phyloP scores from a whole-genome alignment of 2,329 filamentous ascomycete genomes.

The Atkinsonella hypoxylon region DNA sequence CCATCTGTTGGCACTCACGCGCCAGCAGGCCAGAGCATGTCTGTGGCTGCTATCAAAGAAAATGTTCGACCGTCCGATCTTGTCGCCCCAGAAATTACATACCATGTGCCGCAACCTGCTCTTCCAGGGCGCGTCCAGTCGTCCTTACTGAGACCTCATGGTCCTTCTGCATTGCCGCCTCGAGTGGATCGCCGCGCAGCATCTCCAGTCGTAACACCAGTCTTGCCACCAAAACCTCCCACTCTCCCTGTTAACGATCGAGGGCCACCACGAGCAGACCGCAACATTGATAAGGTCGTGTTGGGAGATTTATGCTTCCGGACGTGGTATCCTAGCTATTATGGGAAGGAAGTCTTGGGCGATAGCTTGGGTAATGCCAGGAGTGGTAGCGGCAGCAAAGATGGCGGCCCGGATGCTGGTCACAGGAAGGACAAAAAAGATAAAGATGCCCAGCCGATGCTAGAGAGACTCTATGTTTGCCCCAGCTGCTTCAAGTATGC shows the following conservation, averaged over 20 bases:
- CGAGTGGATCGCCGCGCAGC: slow-evolving; percentile 17
- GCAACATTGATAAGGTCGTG: slow-evolving; percentile 79
- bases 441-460: slow-evolving; percentile 29
- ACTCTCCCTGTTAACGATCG: slow-evolving; percentile 17
- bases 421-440: slow-evolving; percentile 21
- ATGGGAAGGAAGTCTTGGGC: slow-evolving; percentile 58
- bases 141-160: slow-evolving; percentile 22
- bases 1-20: neutral
- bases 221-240: slow-evolving; percentile 24
- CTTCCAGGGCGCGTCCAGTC: slow-evolving; percentile 15
- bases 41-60: slow-evolving; percentile 9
- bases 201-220: slow-evolving; percentile 19
- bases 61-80: slow-evolving; percentile 21
- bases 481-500: slow-evolving; percentile 92
- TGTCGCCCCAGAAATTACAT: slow-evolving; percentile 29
- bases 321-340: slow-evolving; percentile 90
- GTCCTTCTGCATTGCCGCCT: slow-evolving; percentile 20
- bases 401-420: slow-evolving; percentile 16
- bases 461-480: slow-evolving; percentile 73
- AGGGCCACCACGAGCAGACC: slow-evolving; percentile 37
- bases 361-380: slow-evolving; percentile 26
- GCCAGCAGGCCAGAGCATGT: slow-evolving; percentile 4
- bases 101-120: slow-evolving; percentile 25
- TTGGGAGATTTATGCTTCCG: slow-evolving; percentile 74
- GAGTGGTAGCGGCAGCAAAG: slow-evolving; percentile 15